These are phyloP conservation scores for Silene uniflora DNA, from an alignment of 148 eudicot species.

Conservation along the genomic window DNA sequence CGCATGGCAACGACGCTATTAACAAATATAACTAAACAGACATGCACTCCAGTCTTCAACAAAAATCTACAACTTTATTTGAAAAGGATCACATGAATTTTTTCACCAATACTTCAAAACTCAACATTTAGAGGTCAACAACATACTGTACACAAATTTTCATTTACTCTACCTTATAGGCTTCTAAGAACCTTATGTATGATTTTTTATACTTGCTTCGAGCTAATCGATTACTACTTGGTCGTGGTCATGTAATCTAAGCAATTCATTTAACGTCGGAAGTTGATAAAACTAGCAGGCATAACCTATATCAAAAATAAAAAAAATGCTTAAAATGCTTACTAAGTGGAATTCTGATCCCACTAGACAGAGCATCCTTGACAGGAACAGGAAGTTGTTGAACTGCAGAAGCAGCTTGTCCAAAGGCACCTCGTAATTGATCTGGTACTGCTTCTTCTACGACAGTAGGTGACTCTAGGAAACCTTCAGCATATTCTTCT, in stretches of 20 bases:
- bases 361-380: slow-evolving; percentile 55
- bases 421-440: slow-evolving; percentile 61
- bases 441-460: slow-evolving; percentile 70
- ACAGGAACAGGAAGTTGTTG: slow-evolving; percentile 84
- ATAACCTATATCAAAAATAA: neutral
- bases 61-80: too few relatives aligned
- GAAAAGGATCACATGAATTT: too few relatives aligned
- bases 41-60: too few relatives aligned
- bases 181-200: neutral
- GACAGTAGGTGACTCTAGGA: slow-evolving; percentile 58
- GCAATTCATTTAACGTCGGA: neutral
- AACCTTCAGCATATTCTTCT: slow-evolving; percentile 74
- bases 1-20: too few relatives aligned
- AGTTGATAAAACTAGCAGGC: neutral
- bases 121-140: too few relatives aligned
- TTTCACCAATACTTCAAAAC: too few relatives aligned
- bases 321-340: slow-evolving; percentile 25
- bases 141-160: too few relatives aligned
- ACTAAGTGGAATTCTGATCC: slow-evolving; percentile 76
- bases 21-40: too few relatives aligned
- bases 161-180: too few relatives aligned
- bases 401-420: slow-evolving; percentile 54
- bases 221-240: neutral
- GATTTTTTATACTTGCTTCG: neutral
- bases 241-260: neutral